Evolutionary conservation across 805 yeast genomes (phyloP), one percentile per base, ranked within the genome.

Genomic region (Metschnikowia kunwiensis): DNA sequence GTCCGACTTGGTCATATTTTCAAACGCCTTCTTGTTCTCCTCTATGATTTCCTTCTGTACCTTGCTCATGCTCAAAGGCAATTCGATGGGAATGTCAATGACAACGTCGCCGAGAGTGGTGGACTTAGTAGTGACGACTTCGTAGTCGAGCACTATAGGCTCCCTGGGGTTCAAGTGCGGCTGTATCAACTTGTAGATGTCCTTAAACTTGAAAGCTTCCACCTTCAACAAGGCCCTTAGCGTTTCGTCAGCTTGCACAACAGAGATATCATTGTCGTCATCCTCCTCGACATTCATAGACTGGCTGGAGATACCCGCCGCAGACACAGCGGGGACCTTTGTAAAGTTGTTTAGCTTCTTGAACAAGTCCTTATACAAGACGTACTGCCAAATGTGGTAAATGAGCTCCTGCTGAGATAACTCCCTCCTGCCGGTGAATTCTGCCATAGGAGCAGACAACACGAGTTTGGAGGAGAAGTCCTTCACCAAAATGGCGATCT

Each of bases 341-440:
- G 61, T 47, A 34, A 55, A 54, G 12, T 52, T 34, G 18, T 57
- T 62, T 5, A 54, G 49, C 27, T 55, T 59, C 25, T 54, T 54
- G 43, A 66, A 58, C 55, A 86, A 62, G 45, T 78, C 75, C 55
- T 83, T 83, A 57, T 75, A 75, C 48, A 83, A 75, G 13, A 78
- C 73, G 54, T 86, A 87, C 58, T 83, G 87, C 87, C 94, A 87
- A 24, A 86, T 59, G 8, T 79, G 73, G 49, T 77, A 88, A 29
- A 85, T 82, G 30, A 86, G 78, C 38, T 86, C 96, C 41, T 91
- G 94, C 56, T 88, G 88, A 5, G 94, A 82, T 21, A 85, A 81
- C 56, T 86, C 95, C 18, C 70, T 65, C 23, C 77, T 72, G 15
- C 97, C 97, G 21, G 87, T 65, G 30, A 93, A 69, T 34, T 75